Evolutionary conservation across 2,329 filamentous ascomycete species (phyloP), one percentile per base, ranked within the genome.

Genomic region (Falciphora oryzae): DNA sequence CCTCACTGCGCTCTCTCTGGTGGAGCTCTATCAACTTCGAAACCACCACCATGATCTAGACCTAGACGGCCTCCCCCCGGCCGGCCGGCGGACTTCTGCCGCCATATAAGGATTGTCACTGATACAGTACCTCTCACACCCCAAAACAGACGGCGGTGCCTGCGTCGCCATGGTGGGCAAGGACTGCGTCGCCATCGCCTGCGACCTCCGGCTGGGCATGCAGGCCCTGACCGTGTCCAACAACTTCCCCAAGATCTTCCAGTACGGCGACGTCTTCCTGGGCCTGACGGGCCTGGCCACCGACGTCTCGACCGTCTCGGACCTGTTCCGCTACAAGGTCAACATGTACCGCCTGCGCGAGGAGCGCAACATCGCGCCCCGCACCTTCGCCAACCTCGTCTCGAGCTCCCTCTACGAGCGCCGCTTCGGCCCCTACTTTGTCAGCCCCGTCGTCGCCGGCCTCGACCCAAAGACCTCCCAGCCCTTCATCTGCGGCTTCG

Each of bases 211-310:
- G 69, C 92, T 99, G 70, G 95, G 95, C 73, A 89, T 98, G 75
- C 95, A 99, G 82, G 86, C 95, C 75, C 85, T 99, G 75, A 99
- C 95, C 68, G 91, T 99, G 66, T 97, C 93, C 78, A 99, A 99
- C 89, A 95, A 98, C 89, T 98, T 98, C 85, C 95, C 95, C 82
- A 99, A 99, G 85, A 92, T 99, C 84, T 98, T 98, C 88, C 88
- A 90, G 79, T 98, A 96, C 85, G 93, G 92, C 74, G 92, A 94
- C 75, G 92, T 95, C 73, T 97, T 96, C 80, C 90, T 99, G 50
- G 95, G 95, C 65, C 88, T 99, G 67, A 98, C 95, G 5, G 95
- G 95, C 65, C 91, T 99, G 63, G 95, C 95, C 67, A 99, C 95
- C 72, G 95, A 99, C 77, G 93, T 99, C 69, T 87, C 86, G 69